A percentile compares a stretch with the other conserved stretches of the same genome.
phyloP scores from a whole-genome alignment of 371 early-diverging fungal genomes.

The Mortierella sp. region DNA sequence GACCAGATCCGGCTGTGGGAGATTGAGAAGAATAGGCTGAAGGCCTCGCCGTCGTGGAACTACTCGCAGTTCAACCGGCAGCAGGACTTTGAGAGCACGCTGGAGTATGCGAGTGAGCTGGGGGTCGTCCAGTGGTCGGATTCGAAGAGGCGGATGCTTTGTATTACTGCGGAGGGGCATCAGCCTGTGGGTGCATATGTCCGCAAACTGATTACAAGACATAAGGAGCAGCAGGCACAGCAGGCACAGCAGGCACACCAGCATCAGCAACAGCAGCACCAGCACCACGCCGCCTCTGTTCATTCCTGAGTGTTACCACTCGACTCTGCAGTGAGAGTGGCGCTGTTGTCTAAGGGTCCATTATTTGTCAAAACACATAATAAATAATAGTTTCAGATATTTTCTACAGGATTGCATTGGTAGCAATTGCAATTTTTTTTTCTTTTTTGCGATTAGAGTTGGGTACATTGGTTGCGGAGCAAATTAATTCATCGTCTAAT shows the following conservation, averaged over 20 bases:
- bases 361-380: not conserved
- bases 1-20: conserved; percentile 99
- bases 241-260: conserved; percentile 32
- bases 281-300: conserved; percentile 22
- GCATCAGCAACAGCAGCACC: conserved; percentile 18
- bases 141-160: conserved; percentile 70
- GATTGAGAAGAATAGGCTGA: conserved; percentile 92
- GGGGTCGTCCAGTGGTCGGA: conserved; percentile 86
- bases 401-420: too few relatives aligned
- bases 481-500: not conserved
- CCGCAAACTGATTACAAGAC: conserved; percentile 38
- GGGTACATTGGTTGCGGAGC: too few relatives aligned
- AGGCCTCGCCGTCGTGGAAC: conserved; percentile 74
- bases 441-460: too few relatives aligned
- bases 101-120: conserved; percentile 83
- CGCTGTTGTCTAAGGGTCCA: too few relatives aligned
- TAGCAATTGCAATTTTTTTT: too few relatives aligned
- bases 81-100: conserved; percentile 82
- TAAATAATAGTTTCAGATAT: too few relatives aligned
- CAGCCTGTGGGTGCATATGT: conserved; percentile 52
- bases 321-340: too few relatives aligned
- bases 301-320: conserved; percentile 21
- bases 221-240: conserved; percentile 42
- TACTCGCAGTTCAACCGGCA: conserved; percentile 86
- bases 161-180: conserved; percentile 70